phyloP scores from a whole-genome alignment of 2,329 filamentous ascomycete genomes.

The Microdochium paspali region DNA sequence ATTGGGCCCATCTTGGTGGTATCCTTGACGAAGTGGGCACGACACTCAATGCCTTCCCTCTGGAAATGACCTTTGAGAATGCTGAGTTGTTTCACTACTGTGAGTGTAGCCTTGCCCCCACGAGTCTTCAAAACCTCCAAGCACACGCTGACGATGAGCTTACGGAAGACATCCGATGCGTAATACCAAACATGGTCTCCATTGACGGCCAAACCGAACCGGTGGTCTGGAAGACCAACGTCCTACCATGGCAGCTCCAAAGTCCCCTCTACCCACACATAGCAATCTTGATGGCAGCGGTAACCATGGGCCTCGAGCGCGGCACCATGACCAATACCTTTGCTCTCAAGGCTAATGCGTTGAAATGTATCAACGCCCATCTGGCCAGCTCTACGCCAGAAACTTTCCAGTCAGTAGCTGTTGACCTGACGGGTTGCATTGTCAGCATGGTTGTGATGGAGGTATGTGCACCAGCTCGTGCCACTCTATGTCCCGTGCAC shows the following conservation, averaged over 20 bases:
- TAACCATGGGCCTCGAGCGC: constrained; percentile 13
- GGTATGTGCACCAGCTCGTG: constrained; percentile 4
- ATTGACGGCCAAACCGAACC: constrained; percentile 17
- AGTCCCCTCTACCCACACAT: constrained; percentile 19
- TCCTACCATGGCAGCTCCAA: constrained; percentile 19
- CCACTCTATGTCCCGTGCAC: no score
- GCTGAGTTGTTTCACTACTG: constrained; percentile 17
- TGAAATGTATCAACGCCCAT: constrained; percentile 16
- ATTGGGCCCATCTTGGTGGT: constrained; percentile 5
- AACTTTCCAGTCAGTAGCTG: constrained; percentile 9
- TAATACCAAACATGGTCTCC: constrained; percentile 19
- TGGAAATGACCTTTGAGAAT: constrained; percentile 11
- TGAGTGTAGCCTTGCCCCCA: no score
- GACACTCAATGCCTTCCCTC: constrained; percentile 27
- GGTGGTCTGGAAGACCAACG: constrained; percentile 11
- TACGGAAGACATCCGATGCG: constrained; percentile 11
- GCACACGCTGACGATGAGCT: background rate
- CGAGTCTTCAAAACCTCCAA: background rate
- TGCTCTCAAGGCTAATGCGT: constrained; percentile 13
- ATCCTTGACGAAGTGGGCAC: constrained; percentile 10
- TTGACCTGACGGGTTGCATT: constrained; percentile 17
- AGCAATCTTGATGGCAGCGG: constrained; percentile 18
- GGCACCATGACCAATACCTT: constrained; percentile 15
- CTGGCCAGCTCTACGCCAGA: constrained; percentile 5
- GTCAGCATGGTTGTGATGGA: constrained; percentile 21